Evolutionary conservation across 768 basidiomycete genomes (phyloP).

Genomic region (Antrodiella citrinella): DNA sequence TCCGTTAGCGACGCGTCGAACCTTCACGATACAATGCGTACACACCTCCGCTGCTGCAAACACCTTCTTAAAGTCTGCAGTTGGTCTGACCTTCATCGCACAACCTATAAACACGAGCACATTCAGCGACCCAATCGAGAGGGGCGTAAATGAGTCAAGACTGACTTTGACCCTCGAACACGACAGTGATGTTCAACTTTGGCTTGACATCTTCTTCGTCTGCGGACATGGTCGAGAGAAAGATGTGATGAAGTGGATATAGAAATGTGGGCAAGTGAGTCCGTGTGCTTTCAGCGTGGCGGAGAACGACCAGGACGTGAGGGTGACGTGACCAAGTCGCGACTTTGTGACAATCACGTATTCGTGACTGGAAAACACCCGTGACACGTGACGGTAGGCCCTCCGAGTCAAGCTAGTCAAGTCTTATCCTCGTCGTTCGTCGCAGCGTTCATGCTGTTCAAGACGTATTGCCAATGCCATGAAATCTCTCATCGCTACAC

Average conservation of each 20-base stretch:
- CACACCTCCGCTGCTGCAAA: not conserved
- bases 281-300: no score
- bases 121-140: not conserved
- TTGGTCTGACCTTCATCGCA: not conserved
- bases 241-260: not conserved
- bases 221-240: not conserved
- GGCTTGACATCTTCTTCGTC: not conserved
- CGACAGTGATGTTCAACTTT: not conserved
- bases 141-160: not conserved
- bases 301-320: no score
- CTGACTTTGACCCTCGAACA: not conserved
- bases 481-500: no score
- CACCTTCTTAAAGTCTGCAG: not conserved
- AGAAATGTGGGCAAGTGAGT: no score
- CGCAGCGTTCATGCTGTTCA: not conserved
- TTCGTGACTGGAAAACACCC: not conserved
- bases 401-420: not conserved
- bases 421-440: not conserved
- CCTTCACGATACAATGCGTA: not conserved
- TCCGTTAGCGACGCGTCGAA: not conserved
- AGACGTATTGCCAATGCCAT: not conserved
- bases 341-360: no score
- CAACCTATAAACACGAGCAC: no score
- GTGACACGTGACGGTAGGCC: not conserved
- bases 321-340: no score